Percentiles rank a stretch among this genome's conserved stretches.
Conservation (phyloP, 2,329 filamentous ascomycete genomes). For the Chaetomiaceae sp. region DNA sequence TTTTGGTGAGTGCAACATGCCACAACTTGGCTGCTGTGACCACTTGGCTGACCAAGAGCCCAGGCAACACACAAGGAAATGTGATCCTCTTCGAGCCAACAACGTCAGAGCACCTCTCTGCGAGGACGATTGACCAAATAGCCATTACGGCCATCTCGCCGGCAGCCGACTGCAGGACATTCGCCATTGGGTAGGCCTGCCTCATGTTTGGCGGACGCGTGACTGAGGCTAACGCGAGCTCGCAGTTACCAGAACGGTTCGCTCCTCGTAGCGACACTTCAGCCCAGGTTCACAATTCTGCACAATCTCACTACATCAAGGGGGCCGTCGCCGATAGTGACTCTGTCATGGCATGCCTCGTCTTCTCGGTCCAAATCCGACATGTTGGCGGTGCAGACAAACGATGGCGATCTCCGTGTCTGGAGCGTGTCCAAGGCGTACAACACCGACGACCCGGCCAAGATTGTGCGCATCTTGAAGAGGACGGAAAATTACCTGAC, state of each 20-base stretch:
- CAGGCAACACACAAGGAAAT: constrained; percentile 88
- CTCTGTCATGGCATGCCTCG: constrained; percentile 90
- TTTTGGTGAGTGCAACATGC: constrained; percentile 65
- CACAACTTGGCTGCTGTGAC: constrained; percentile 16
- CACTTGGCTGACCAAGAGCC: constrained; percentile 25
- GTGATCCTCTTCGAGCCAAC: constrained; percentile 92
- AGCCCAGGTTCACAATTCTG: constrained; percentile 88
- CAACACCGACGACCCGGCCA: constrained; percentile 68
- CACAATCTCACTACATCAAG: constrained; percentile 85
- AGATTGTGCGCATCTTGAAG: constrained; percentile 83
- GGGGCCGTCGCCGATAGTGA: constrained; percentile 80
- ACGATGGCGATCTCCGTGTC: constrained; percentile 86
- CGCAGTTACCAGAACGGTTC: constrained; percentile 89
- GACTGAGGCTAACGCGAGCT: not conserved
- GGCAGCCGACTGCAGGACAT: constrained; percentile 83
- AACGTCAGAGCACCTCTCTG: constrained; percentile 87
- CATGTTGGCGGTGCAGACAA: constrained; percentile 91
- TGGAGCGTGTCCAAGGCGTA: constrained; percentile 91
- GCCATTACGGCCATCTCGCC: constrained; percentile 92
- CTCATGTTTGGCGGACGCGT: too few relatives aligned
- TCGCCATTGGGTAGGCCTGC: constrained; percentile 80
- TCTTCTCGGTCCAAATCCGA: constrained; percentile 95
- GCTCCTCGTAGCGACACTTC: constrained; percentile 80
- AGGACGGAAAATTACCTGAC: constrained; percentile 67
- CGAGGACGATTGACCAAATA: constrained; percentile 85